Base-by-base conservation (phyloP, 2,329 filamentous ascomycete genomes). In the Aspergillus ibericus region DNA sequence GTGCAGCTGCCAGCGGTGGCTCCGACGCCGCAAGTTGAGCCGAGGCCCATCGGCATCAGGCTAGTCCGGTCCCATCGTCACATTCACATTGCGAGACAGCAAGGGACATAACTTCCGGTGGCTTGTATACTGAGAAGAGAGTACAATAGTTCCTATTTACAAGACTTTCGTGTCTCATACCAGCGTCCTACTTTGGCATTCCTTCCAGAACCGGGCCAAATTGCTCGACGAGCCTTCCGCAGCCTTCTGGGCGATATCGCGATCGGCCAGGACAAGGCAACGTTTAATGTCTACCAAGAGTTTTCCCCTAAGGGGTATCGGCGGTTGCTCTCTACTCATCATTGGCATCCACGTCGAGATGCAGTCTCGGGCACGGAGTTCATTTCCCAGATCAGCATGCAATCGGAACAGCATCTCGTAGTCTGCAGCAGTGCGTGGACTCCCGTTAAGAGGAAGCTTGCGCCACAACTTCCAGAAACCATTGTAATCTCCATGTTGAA, bases 391-490 rank as follows among this genome's bases (percentile, higher is more conserved):
- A 4, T 75, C 68, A 1, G 82, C 80, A 54, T 86, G 78, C 27
- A 77, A 68, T 13, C 70, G 63, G 67, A 85, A 88, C 25, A 86
- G 74, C 34, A 81, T 74, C 3, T 75, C 71, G 67, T 90, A 91
- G 62, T 88, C 77, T 15, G 70, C 68, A n/a, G 76, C 67, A 0
- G 82, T 81, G 18, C 87, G 83, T 1, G 77, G 65, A 8, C 72
- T 68, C 38, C 79, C 73, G 63, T 82, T 80, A 40, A 82, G 77
- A 13, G 86, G 74, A 4, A 84, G 80, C 56, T 81, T 78, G 55
- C 81, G 80, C 80, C 88, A 90, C 9, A 80, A 68, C 18, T 84
- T 78, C 86, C 85, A 89, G 66, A 90, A 85, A 5, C 77, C 75
- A 15, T 80, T 70, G 80, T 85, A 88, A 63, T 85, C 75, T 16